Evolutionary conservation across 768 basidiomycete genomes (phyloP).

Genomic region (Ramaria rubella): DNA sequence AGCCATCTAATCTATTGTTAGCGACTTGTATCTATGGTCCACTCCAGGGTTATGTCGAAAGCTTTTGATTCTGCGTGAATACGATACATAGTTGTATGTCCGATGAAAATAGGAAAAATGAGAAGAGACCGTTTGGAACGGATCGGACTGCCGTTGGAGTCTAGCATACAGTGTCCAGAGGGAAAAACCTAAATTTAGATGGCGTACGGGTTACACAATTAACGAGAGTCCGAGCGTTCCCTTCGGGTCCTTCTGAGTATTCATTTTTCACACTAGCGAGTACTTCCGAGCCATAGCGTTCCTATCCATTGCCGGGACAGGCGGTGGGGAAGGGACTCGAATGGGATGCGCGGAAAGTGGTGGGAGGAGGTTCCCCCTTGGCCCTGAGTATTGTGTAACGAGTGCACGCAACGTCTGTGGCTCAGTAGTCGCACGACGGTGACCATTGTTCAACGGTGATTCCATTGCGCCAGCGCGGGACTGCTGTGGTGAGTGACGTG

Average conservation of each 20-base stretch:
- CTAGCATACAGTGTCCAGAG: constrained; percentile 1
- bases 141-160: neutral
- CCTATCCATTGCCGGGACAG: constrained; percentile 9
- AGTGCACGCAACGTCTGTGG: constrained; percentile 40
- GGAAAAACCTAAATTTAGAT: neutral
- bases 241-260: neutral
- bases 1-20: too few relatives aligned
- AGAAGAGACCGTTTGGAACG: neutral
- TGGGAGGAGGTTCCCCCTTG: neutral
- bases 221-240: neutral
- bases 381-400: neutral
- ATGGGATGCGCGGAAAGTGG: constrained; percentile 7
- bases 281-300: constrained; percentile 1
- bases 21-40: too few relatives aligned
- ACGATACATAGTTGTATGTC: constrained; percentile 1
- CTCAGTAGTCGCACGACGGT: constrained; percentile 53
- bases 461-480: neutral
- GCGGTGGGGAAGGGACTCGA: constrained; percentile 7
- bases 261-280: constrained; percentile 2
- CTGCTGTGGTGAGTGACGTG: constrained; percentile 6
- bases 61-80: neutral
- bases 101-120: neutral
- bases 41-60: neutral
- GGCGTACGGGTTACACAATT: neutral
- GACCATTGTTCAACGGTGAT: constrained; percentile 43